Percentiles rank a stretch among this genome's conserved stretches.
phyloP scores from a whole-genome alignment of 1,284 basidiomycete genomes.

The Rugosomyces carneus region DNA sequence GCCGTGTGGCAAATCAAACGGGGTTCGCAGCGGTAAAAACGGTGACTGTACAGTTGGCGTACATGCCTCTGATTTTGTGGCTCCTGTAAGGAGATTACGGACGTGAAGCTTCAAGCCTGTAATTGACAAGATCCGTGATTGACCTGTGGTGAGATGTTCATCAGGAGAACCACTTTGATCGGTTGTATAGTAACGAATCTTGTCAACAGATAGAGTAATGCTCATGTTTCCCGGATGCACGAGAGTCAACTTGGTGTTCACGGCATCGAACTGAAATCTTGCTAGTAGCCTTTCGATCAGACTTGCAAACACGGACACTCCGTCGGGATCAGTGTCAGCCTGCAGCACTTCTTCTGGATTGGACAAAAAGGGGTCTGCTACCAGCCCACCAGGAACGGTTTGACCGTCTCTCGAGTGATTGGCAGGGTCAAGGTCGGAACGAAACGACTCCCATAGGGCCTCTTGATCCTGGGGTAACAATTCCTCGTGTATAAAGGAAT shows the following conservation, averaged over 20 bases:
- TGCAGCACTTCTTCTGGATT: slow-evolving; percentile 33
- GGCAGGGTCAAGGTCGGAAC: slow-evolving; percentile 32
- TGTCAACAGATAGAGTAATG: slow-evolving; percentile 51
- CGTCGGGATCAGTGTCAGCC: slow-evolving; percentile 54
- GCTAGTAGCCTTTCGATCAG: slow-evolving; percentile 81
- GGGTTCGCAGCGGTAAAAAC: not conserved
- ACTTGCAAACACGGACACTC: slow-evolving; percentile 79
- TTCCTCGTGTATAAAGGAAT: slow-evolving; percentile 81
- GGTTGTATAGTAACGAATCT: slow-evolving; percentile 54
- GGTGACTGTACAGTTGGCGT: slow-evolving; percentile 3
- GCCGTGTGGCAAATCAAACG: slow-evolving; percentile 1
- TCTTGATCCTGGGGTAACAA: slow-evolving; percentile 68
- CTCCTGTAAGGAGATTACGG: slow-evolving; percentile 13
- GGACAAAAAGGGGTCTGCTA: slow-evolving; percentile 48
- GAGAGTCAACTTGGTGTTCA: slow-evolving; percentile 61
- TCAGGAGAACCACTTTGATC: slow-evolving; percentile 4
- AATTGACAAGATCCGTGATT: slow-evolving; percentile 42
- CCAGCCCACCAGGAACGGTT: slow-evolving; percentile 59
- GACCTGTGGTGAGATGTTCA: slow-evolving; percentile 21
- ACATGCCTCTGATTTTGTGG: not conserved
- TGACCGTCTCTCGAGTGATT: slow-evolving; percentile 28
- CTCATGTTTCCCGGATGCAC: slow-evolving; percentile 57
- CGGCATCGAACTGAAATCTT: slow-evolving; percentile 74
- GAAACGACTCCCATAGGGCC: slow-evolving; percentile 65
- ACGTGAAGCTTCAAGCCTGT: slow-evolving; percentile 32